phyloP scores from a whole-genome alignment of 1,284 basidiomycete species.

The Trametes versicolor region DNA sequence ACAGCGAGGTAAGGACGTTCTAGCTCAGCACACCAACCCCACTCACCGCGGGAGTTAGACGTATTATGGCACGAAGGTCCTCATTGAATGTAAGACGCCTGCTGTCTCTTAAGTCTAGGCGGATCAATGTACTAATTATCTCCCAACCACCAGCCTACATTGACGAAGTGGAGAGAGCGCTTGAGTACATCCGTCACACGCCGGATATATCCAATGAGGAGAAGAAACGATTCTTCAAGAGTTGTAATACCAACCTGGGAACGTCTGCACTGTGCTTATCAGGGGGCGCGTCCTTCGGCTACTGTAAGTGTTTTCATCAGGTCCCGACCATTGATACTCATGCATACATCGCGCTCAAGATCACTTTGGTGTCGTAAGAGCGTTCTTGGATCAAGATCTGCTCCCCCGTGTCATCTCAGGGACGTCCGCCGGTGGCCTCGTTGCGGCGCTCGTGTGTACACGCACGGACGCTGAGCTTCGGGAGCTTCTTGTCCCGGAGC shows the following conservation, averaged over 20 bases:
- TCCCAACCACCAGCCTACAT: constrained; percentile 69
- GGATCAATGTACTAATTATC: neutral
- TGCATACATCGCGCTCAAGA: constrained; percentile 52
- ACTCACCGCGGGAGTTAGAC: constrained; percentile 62
- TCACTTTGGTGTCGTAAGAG: constrained; percentile 92
- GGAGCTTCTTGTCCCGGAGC: constrained; percentile 77
- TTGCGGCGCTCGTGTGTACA: constrained; percentile 89
- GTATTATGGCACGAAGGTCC: constrained; percentile 87
- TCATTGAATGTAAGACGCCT: constrained; percentile 76
- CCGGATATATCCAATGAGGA: constrained; percentile 84
- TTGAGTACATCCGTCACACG: constrained; percentile 81
- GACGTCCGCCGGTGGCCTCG: constrained; percentile 92
- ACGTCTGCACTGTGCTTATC: constrained; percentile 92
- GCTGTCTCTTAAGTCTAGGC: neutral
- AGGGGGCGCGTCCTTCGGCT: constrained; percentile 95
- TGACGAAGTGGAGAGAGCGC: constrained; percentile 77
- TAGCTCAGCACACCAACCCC: neutral
- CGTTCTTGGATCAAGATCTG: constrained; percentile 88
- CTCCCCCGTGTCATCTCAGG: constrained; percentile 93
- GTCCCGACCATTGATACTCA: neutral
- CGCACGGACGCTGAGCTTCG: constrained; percentile 91
- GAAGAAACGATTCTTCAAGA: constrained; percentile 93
- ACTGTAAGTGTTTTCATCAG: constrained; percentile 64
- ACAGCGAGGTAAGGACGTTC: constrained; percentile 77
- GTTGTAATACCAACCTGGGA: constrained; percentile 90